Evolutionary conservation across 495 filamentous ascomycete species (phyloP).

Genomic region (Coniosporium apollinis): DNA sequence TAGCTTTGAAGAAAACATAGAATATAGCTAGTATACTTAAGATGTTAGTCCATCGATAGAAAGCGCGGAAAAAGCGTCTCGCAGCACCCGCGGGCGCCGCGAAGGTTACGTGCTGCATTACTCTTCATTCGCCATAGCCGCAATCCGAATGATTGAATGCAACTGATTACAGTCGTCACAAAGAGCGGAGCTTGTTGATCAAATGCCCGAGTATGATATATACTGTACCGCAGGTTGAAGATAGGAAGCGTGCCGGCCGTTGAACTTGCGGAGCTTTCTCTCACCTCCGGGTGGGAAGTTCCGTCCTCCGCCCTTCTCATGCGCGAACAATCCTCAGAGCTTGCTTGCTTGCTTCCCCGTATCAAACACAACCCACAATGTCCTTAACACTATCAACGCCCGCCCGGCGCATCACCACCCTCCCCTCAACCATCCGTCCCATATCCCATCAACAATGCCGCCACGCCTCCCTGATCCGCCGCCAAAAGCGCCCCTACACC

Average conservation of each 20-base stretch:
- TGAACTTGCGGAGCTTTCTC: no score
- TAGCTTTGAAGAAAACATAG: no score
- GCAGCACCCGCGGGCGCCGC: background rate
- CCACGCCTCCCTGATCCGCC: slow-evolving; percentile 77
- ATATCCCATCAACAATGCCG: slow-evolving; percentile 34
- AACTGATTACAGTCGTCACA: background rate
- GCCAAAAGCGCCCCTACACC: slow-evolving; percentile 79
- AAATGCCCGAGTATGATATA: background rate
- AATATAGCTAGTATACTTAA: no score
- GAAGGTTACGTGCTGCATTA: background rate
- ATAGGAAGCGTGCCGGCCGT: no score
- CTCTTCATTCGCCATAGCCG: background rate
- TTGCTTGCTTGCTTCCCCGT: no score
- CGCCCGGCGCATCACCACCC: no score
- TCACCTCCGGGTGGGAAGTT: no score
- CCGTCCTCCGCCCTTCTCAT: no score
- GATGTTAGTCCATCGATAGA: slow-evolving; percentile 13
- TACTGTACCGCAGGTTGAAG: no score
- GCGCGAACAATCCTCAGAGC: no score
- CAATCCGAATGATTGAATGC: no score
- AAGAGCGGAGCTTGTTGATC: background rate
- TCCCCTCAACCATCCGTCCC: slow-evolving; percentile 8
- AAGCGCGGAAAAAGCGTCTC: slow-evolving; percentile 8
- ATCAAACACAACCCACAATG: slow-evolving; percentile 1
- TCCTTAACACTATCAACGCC: background rate